A percentile compares a stretch with the other conserved stretches of the same genome.
Conservation (phyloP, 2,329 filamentous ascomycete species). For the Sclerotinia borealis region DNA sequence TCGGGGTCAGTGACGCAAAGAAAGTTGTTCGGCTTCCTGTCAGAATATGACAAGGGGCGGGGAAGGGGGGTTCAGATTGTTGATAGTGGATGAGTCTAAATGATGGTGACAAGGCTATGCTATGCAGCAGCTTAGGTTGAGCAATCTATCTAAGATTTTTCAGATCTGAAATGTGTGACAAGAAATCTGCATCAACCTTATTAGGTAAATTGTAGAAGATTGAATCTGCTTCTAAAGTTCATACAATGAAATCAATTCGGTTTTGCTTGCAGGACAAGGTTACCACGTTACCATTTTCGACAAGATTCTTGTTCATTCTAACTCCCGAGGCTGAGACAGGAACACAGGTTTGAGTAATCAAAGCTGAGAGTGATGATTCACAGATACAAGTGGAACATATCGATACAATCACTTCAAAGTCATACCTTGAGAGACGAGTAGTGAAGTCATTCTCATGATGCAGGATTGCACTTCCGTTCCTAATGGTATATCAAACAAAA, state of each 20-base stretch:
- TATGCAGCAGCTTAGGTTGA: neutral
- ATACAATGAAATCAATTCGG: neutral
- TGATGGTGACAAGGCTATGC: neutral
- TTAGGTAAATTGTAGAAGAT: neutral
- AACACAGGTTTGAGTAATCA: neutral
- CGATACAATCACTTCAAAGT: neutral
- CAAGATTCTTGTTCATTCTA: neutral
- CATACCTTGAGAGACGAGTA: neutral
- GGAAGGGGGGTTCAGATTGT: no score
- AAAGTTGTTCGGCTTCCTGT: neutral
- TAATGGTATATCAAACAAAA: constrained; percentile 26
- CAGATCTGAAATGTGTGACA: neutral
- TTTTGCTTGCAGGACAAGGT: neutral
- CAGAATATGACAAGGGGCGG: neutral
- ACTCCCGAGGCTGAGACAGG: neutral
- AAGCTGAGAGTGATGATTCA: neutral
- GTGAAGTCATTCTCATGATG: neutral
- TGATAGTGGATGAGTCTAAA: neutral
- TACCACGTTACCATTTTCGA: neutral
- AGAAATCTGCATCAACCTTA: neutral
- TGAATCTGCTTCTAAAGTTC: neutral
- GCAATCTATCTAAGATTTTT: neutral
- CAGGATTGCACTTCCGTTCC: constrained; percentile 9
- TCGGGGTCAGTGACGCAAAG: constrained; percentile 1
- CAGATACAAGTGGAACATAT: neutral